Percentiles rank a stretch among this genome's conserved stretches.
These are phyloP conservation scores for Starmerella vitae DNA, from an alignment of 805 yeast genomes.

Conservation along the genomic window DNA sequence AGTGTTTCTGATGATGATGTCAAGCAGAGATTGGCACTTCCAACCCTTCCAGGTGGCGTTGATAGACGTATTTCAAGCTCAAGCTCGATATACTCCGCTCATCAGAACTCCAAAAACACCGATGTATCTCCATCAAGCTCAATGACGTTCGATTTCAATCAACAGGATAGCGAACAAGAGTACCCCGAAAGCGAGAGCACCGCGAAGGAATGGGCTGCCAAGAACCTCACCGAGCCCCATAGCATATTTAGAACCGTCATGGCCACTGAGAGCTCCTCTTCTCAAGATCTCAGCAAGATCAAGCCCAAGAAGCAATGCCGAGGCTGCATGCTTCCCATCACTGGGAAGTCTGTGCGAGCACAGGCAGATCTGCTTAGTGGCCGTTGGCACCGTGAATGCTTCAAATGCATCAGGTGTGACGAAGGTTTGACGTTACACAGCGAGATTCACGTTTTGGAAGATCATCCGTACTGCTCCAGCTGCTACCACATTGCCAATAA, in stretches of 20 bases:
- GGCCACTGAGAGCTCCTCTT: background rate
- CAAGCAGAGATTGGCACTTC: background rate
- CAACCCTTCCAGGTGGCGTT: constrained; percentile 1
- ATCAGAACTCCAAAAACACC: constrained; percentile 4
- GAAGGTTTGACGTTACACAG: constrained; percentile 19
- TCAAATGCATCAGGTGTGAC: constrained; percentile 56
- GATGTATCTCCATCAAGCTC: constrained; percentile 8
- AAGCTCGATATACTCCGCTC: constrained; percentile 12
- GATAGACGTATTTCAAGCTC: constrained; percentile 3
- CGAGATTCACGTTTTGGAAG: constrained; percentile 53
- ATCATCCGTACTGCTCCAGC: constrained; percentile 65
- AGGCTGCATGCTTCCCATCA: constrained; percentile 45
- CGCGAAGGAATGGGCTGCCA: no score
- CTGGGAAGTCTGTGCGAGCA: constrained; percentile 62
- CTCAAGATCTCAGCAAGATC: background rate
- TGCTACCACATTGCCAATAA: constrained; percentile 67
- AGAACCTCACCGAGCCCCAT: no score
- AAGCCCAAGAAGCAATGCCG: constrained; percentile 39
- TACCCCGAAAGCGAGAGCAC: no score
- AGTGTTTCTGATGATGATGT: constrained; percentile 2
- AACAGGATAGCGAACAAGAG: no score
- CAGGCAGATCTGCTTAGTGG: constrained; percentile 53
- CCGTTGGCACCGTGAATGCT: constrained; percentile 88
- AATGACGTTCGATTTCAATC: constrained; percentile 14
- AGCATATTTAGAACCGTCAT: background rate